Evolutionary conservation across 2,329 filamentous ascomycete genomes (phyloP), one percentile per base, ranked within the genome.

Genomic region (Davidsoniella eucalypti): DNA sequence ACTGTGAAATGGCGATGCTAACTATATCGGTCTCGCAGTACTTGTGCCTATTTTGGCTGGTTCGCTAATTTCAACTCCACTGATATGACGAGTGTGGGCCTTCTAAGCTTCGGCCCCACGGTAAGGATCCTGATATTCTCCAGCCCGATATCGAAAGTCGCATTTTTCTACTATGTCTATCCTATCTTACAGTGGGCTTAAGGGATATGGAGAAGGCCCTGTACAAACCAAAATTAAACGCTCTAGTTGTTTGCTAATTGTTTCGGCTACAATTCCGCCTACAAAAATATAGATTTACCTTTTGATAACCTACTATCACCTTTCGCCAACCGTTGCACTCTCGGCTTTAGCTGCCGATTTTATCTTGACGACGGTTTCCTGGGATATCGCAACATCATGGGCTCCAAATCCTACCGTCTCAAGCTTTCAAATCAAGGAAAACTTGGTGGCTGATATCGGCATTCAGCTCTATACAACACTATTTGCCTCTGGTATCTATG

Each of bases 31-130:
- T 49, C 23, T 8, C 36, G 29, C 26, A 54, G 50, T 14, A 37
- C 43, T 44, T 44, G 50, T 40, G 69, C 94, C 49, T 76, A 70
- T 21, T 60, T 88, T 44, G 81, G 76, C 44, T 94, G 87, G 86
- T 75, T 75, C 57, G 69, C 78, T 41, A 72, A 79, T 55, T 84
- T 83, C 61, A 86, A 93, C 63, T 78, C 82, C 65, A 72, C 78
- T 61, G 82, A 86, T 62, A 68, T 83, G 47, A 75, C 74, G 9
- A 72, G 76, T 44, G 67, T 86, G 59, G 75, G 76, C 52, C 62
- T 86, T 54, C 69, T 95, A 40, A 80, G 82, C 50, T 80, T 87
- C 64, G 75, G 82, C 17, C 90, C 88, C 41, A 76, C 78, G 58
- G 76, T 80, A 62, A 65, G 74, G 37, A 21, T 42, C 49, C 33